Percentiles rank a stretch among this genome's conserved stretches.
These are phyloP conservation scores for Aaosphaeria pasadenensis DNA, from an alignment of 2,329 filamentous ascomycete species.

Conservation along the genomic window DNA sequence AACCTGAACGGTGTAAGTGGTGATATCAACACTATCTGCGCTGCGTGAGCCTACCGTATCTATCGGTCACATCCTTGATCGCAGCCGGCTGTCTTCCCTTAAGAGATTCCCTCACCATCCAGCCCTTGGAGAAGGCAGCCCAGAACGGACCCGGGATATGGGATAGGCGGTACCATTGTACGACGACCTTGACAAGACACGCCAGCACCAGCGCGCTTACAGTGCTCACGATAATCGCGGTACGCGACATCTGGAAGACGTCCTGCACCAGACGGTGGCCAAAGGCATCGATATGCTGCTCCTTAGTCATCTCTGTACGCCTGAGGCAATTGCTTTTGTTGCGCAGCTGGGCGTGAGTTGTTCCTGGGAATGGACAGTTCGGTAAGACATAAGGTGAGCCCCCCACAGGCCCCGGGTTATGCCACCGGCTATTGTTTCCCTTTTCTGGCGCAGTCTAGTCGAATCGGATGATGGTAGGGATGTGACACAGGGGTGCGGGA, in stretches of 20 bases:
- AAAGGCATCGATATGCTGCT: neutral
- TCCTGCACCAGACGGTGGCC: too few relatives aligned
- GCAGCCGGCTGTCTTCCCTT: conserved; percentile 10
- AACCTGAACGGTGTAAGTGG: conserved; percentile 10
- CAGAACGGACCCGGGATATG: conserved; percentile 19
- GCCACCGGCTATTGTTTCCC: too few relatives aligned
- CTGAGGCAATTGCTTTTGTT: neutral
- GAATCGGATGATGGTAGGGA: too few relatives aligned
- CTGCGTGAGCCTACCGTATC: conserved; percentile 10
- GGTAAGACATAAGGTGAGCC: too few relatives aligned
- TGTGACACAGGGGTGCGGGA: too few relatives aligned
- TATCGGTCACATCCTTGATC: conserved; percentile 9
- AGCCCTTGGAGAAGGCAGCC: conserved; percentile 15
- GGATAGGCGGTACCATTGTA: conserved; percentile 18
- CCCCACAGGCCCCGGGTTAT: too few relatives aligned
- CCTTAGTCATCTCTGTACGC: neutral
- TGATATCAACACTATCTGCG: too few relatives aligned
- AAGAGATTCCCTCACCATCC: conserved; percentile 13
- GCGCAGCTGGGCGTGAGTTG: neutral
- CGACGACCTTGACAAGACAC: conserved; percentile 5
- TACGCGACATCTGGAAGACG: too few relatives aligned
- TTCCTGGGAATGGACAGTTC: neutral
- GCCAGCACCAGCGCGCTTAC: conserved; percentile 4
- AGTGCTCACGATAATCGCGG: conserved; percentile 6
- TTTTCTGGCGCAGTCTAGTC: too few relatives aligned